Percentiles rank a stretch among this genome's conserved stretches.
These are phyloP conservation scores for Aspergillus fijiensis DNA, from an alignment of 2,329 filamentous ascomycete genomes.

Conservation along the genomic window DNA sequence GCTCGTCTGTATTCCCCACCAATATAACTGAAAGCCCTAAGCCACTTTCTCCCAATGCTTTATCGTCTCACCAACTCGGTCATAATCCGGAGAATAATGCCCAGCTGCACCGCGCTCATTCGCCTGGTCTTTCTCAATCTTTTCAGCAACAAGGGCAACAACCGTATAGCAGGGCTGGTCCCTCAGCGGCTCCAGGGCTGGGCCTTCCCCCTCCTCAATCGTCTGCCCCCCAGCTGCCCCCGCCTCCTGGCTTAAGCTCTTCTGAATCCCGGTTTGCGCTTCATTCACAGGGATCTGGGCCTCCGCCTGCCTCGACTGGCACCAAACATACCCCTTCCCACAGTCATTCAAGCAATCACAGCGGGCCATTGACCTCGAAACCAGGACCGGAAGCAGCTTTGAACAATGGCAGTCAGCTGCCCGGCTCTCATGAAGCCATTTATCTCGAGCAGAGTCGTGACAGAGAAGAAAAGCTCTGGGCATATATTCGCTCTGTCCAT, in stretches of 20 bases:
- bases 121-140: conserved; percentile 44
- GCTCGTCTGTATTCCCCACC: conserved; percentile 66
- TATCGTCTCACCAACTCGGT: conserved; percentile 39
- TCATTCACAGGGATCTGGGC: conserved; percentile 38
- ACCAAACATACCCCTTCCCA: conserved; percentile 38
- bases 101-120: conserved; percentile 43
- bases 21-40: conserved; percentile 85
- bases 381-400: conserved; percentile 28
- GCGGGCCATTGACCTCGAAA: conserved; percentile 27
- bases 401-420: conserved; percentile 20
- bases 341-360: conserved; percentile 37
- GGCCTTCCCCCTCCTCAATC: conserved; percentile 40
- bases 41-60: conserved; percentile 59
- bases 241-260: conserved; percentile 43
- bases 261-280: conserved; percentile 46
- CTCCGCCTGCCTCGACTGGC: conserved; percentile 33
- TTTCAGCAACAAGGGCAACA: conserved; percentile 43
- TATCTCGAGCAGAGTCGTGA: conserved; percentile 33
- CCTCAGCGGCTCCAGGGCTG: conserved; percentile 25
- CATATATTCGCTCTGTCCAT: conserved; percentile 45
- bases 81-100: conserved; percentile 35
- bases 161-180: conserved; percentile 28
- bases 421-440: conserved; percentile 23
- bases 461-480: conserved; percentile 44
- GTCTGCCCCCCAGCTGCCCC: conserved; percentile 45